phyloP scores from a whole-genome alignment of 2,329 filamentous ascomycete genomes.

The Talaromyces sp. region DNA sequence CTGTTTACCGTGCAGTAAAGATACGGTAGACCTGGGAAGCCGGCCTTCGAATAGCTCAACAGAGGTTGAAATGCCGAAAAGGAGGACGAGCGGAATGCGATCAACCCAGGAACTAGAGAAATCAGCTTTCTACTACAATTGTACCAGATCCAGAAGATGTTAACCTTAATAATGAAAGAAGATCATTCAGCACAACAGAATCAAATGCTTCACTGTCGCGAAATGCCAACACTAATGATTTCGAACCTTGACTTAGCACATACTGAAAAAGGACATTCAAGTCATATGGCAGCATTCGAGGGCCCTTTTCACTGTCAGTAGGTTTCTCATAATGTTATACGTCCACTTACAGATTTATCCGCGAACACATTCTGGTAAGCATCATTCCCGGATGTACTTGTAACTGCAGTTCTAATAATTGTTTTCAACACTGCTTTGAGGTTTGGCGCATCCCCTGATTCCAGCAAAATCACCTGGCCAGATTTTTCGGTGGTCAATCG shows the following conservation, averaged over 20 bases:
- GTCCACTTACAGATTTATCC: slow-evolving; percentile 33
- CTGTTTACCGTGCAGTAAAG: slow-evolving; percentile 51
- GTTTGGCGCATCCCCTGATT: slow-evolving; percentile 45
- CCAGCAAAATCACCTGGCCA: slow-evolving; percentile 40
- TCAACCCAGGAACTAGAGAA: slow-evolving; percentile 55
- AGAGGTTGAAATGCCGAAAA: slow-evolving; percentile 62
- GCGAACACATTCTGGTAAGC: slow-evolving; percentile 39
- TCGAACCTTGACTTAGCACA: slow-evolving; percentile 34
- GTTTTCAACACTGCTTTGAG: slow-evolving; percentile 46
- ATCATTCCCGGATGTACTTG: slow-evolving; percentile 37
- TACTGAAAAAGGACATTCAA: slow-evolving; percentile 45
- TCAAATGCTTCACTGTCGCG: slow-evolving; percentile 49
- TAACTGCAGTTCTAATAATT: slow-evolving; percentile 42
- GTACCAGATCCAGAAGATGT: slow-evolving; percentile 19
- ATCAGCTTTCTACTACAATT: neutral
- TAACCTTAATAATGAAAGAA: slow-evolving; percentile 48
- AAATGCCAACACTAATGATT: slow-evolving; percentile 43
- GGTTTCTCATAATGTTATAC: neutral
- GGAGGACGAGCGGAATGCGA: slow-evolving; percentile 57
- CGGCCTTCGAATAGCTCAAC: slow-evolving; percentile 59
- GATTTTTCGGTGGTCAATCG: slow-evolving; percentile 30
- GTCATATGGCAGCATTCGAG: slow-evolving; percentile 45
- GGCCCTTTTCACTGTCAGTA: slow-evolving; percentile 28
- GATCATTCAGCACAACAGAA: slow-evolving; percentile 41
- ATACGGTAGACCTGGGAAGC: slow-evolving; percentile 51